These are phyloP conservation scores for Pythium volutum DNA, from an alignment of 352 stramenopile genomes.

Conservation along the genomic window DNA sequence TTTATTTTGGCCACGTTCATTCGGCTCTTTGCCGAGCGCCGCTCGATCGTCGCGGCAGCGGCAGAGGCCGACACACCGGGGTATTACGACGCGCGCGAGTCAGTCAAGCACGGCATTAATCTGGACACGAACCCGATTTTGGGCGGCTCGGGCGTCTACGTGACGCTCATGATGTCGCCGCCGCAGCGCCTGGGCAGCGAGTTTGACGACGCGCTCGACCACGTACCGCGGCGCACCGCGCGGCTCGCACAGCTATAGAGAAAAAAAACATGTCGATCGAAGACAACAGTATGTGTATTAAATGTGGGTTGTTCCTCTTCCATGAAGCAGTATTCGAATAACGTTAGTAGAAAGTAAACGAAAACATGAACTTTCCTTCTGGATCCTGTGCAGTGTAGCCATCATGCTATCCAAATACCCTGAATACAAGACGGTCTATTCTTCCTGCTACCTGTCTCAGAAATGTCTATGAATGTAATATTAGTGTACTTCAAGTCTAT, in stretches of 20 bases:
- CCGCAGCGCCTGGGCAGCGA: conserved; percentile 16
- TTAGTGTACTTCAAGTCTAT: neutral
- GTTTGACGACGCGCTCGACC: conserved; percentile 17
- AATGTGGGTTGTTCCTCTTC: neutral
- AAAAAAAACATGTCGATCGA: neutral
- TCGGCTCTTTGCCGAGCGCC: conserved; percentile 14
- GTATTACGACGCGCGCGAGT: conserved; percentile 12
- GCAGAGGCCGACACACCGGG: neutral
- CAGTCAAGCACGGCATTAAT: conserved; percentile 13
- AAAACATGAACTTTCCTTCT: no score
- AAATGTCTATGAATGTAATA: neutral
- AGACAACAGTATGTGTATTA: neutral
- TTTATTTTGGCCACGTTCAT: conserved; percentile 30
- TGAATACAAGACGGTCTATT: conserved; percentile 5
- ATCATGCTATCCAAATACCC: no score
- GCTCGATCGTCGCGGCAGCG: neutral
- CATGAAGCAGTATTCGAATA: no score
- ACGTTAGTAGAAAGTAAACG: no score
- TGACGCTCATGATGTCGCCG: conserved; percentile 23
- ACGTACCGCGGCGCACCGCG: conserved; percentile 6
- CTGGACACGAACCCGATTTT: conserved; percentile 18
- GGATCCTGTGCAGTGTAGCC: no score
- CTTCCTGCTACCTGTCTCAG: neutral
- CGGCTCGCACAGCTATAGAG: conserved; percentile 19
- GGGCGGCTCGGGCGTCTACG: conserved; percentile 22